Base-by-base conservation (phyloP, 164 flowering plant genomes). In the Piper longum region DNA sequence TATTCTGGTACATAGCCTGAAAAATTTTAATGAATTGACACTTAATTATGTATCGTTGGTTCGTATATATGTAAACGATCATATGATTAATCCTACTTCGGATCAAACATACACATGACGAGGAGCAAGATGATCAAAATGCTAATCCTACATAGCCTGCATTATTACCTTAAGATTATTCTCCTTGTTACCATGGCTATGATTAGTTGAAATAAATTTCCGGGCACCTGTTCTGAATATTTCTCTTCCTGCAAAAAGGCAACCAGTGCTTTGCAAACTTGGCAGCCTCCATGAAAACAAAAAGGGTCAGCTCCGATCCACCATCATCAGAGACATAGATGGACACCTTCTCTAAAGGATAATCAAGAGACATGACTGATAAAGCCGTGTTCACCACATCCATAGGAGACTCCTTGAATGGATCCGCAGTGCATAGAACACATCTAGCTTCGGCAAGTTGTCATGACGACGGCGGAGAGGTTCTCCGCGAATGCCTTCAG, bases 341-440 rank as follows among this genome's bases (percentile, higher is more conserved):
- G 2, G 73, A 69, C 2, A 75, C 41, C 69, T 64, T 75, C 4
- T 67, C 63, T 4, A 71, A 41, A 18, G 78, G 75, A 62, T 75
- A 72, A n/a, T 72, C 73, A 48, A 65, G 66, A 4, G 78, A 73
- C 69, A 75, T 66, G 9, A 66, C 69, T 9, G 78, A 75, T 4
- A 72, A 43, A 14, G 64, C 73, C 3, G 78, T 72, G 66, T 75
- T 72, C 36, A 62, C 75, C 1, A 64, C 67, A 16, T 43, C 43
- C 42, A 69, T 64, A 2, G 75, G 71, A 1, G 75, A 75, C 58
- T 75, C 79, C 71, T 67, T 76, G 48, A 43, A 65, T 14, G 79
- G 79, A 43, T 76, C 76, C 2, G 79, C 76, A 0, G 79, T 76
- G 62, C 79, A 76, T 12, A 76, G 61, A 76, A 75, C 62, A 70